Evolutionary conservation across 129 eudicot species (phyloP).

Genomic region (Sambucus nigra): DNA sequence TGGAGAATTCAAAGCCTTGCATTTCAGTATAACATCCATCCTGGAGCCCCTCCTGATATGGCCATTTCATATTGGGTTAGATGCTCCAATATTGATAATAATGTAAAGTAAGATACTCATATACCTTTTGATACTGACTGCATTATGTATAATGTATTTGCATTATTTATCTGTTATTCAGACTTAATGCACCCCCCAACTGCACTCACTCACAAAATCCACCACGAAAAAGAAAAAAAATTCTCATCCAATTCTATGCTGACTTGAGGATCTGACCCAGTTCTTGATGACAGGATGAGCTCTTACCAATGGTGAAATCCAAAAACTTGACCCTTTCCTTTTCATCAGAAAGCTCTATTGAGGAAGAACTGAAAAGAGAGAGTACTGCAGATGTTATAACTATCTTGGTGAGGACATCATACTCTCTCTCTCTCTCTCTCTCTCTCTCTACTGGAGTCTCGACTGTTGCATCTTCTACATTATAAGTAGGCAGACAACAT

Average conservation of each 20-base stretch:
- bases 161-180: neutral
- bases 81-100: too few relatives aligned
- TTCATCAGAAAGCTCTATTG: slow-evolving; percentile 96
- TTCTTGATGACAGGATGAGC: slow-evolving; percentile 58
- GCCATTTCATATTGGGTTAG: too few relatives aligned
- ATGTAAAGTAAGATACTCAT: too few relatives aligned
- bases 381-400: slow-evolving; percentile 96
- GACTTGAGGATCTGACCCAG: slow-evolving; percentile 12
- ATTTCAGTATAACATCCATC: too few relatives aligned
- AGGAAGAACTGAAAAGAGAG: slow-evolving; percentile 94
- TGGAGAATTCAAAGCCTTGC: too few relatives aligned
- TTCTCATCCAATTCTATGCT: neutral
- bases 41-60: too few relatives aligned
- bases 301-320: slow-evolving; percentile 76
- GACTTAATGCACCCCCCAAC: neutral
- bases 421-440: slow-evolving; percentile 6
- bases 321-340: slow-evolving; percentile 73
- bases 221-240: neutral
- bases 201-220: too few relatives aligned
- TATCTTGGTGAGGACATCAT: slow-evolving; percentile 47
- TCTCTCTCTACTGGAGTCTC: neutral
- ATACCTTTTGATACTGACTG: too few relatives aligned
- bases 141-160: too few relatives aligned
- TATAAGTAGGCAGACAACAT: neutral
- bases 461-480: neutral